A percentile compares a stretch with the other conserved stretches of the same genome.
Conservation (phyloP, 2,329 filamentous ascomycete species). For the Pyrenophora seminiperda region DNA sequence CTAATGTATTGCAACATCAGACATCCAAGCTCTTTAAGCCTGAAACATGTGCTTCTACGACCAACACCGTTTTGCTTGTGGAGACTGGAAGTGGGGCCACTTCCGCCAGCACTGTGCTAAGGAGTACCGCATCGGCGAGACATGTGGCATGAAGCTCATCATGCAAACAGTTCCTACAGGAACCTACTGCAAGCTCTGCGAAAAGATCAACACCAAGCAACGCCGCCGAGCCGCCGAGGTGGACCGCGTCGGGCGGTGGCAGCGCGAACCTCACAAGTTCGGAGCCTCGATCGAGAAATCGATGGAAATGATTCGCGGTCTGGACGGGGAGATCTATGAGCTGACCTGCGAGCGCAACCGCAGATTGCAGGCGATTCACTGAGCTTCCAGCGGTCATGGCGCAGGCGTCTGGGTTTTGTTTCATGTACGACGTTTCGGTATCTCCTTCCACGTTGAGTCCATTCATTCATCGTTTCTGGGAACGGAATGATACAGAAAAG, state of each 20-base stretch:
- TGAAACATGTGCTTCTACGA: slow-evolving; percentile 92
- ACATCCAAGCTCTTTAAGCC: slow-evolving; percentile 37
- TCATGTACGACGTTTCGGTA: slow-evolving; percentile 43
- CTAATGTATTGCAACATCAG: slow-evolving; percentile 40
- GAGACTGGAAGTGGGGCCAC: slow-evolving; percentile 93
- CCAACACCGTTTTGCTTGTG: slow-evolving; percentile 81
- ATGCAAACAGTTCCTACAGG: slow-evolving; percentile 69
- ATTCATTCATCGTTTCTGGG: slow-evolving; percentile 41
- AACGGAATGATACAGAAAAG: slow-evolving; percentile 37
- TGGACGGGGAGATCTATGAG: slow-evolving; percentile 70
- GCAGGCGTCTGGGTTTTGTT: slow-evolving; percentile 42
- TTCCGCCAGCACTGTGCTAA: slow-evolving; percentile 92
- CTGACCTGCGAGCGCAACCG: slow-evolving; percentile 62
- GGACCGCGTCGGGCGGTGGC: slow-evolving; percentile 77
- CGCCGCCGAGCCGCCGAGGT: slow-evolving; percentile 75
- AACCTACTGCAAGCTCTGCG: slow-evolving; percentile 80
- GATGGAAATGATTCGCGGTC: slow-evolving; percentile 72
- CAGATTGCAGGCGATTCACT: slow-evolving; percentile 43
- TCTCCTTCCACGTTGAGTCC: slow-evolving; percentile 35
- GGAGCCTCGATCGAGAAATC: slow-evolving; percentile 69
- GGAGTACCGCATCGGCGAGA: slow-evolving; percentile 95
- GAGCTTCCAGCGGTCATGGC: slow-evolving; percentile 26
- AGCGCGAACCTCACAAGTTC: slow-evolving; percentile 67
- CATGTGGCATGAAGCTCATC: slow-evolving; percentile 90
- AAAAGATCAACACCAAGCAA: slow-evolving; percentile 85